Conservation (phyloP, 805 yeast species). For the Wickerhamomyces bovis region DNA sequence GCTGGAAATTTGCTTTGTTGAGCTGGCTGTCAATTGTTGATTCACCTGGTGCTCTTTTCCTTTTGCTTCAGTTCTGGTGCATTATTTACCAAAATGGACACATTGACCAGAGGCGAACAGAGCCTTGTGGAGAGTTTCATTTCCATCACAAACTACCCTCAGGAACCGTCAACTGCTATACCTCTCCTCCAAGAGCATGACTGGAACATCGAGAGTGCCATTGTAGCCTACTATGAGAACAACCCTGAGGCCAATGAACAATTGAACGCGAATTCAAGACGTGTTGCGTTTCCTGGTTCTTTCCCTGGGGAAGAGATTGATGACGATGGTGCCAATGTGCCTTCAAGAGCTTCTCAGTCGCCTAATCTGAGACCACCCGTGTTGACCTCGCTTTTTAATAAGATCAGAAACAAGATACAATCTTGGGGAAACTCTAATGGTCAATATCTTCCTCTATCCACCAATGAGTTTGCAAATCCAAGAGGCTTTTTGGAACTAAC, state of each 20-base stretch:
- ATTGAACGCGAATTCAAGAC: constrained; percentile 13
- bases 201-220: constrained; percentile 35
- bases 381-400: not conserved
- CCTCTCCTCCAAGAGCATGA: constrained; percentile 21
- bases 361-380: constrained; percentile 20
- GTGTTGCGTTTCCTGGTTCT: constrained; percentile 13
- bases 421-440: constrained; percentile 14
- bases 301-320: constrained; percentile 15
- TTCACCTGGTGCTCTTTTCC: not conserved
- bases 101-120: constrained; percentile 11
- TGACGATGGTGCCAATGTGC: constrained; percentile 9
- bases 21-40: not conserved
- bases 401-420: constrained; percentile 19
- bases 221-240: constrained; percentile 20
- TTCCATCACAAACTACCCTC: constrained; percentile 16
- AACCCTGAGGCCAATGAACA: constrained; percentile 20
- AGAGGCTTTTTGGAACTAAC: constrained; percentile 16
- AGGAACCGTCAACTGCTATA: constrained; percentile 18
- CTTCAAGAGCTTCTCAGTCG: constrained; percentile 7
- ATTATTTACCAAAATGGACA: constrained; percentile 8
- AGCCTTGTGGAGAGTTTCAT: constrained; percentile 10
- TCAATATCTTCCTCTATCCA: constrained; percentile 25
- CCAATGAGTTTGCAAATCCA: constrained; percentile 8
- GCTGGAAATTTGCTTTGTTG: not conserved
- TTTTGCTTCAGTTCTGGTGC: not conserved